Evolutionary conservation across 805 yeast species (phyloP), one percentile per base, ranked within the genome.

Genomic region (Candida germanica): DNA sequence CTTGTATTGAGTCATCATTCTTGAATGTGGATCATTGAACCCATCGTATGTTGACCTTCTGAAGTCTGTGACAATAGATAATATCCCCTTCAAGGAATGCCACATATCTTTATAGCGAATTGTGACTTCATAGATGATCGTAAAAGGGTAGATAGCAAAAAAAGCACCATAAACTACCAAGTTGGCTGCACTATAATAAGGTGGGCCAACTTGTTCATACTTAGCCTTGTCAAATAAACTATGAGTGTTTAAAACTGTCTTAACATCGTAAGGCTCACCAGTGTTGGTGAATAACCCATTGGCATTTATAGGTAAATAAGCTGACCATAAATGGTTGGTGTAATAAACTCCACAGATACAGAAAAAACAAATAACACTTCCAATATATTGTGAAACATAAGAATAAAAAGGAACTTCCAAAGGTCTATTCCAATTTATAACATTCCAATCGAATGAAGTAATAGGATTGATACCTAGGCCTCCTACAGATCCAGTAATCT

Each of bases 131-230:
- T 75, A 75, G 1, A 71, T 53, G 23, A 79, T 67, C 12, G 75
- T 64, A 44, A 78, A 70, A 6, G 84, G 80, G 46, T 77, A 76
- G 33, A 73, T 53, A 30, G 73, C 72, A 51, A 76, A 76, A 47
- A 31, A 41, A 8, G 46, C 53, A 20, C 61, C 61, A 32, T 50
- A 53, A 14, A 31, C 33, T 9, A 57, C 51, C 38, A 57, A 39
- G 22, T 54, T 52, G 8, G 48, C 59, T 18, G 62, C 62, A 3
- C 54, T 33, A 34, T 49, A 54, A 36, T 41, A 56, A 15, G 62
- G 62, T 4, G 59, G 61, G 2, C 44, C 44, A 26, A 29, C 12
- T 26, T 35, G 35, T 6, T 47, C 36, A 34, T 54, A 54, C 28
- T 50, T 51, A 5, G 25, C 35, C 11, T 42, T 14, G 24, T 53